Evolutionary conservation across 2,329 filamentous ascomycete genomes (phyloP).

Genomic region (Ophiostoma sp.): DNA sequence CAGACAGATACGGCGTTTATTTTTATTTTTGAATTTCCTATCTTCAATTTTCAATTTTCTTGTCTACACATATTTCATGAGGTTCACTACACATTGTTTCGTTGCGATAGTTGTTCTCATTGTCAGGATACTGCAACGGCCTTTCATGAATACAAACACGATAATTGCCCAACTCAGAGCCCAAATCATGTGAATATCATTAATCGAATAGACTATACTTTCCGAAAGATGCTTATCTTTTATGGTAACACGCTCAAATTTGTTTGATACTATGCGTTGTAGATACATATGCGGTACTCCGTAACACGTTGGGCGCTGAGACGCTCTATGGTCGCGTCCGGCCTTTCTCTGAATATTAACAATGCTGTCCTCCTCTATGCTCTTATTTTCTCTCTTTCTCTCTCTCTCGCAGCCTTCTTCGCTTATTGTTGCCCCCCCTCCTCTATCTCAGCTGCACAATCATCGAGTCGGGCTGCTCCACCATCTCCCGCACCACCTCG

Average conservation of each 20-base stretch:
- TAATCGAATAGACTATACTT: background rate
- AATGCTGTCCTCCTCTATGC: background rate
- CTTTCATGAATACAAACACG: slow-evolving; percentile 10
- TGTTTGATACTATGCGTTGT: slow-evolving; percentile 9
- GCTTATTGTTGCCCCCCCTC: background rate
- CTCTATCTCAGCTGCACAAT: slow-evolving; percentile 71
- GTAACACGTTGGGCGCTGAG: background rate
- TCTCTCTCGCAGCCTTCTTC: background rate
- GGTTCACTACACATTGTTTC: background rate
- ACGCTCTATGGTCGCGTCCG: background rate
- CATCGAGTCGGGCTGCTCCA: slow-evolving; percentile 88
- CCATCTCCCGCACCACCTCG: slow-evolving; percentile 71
- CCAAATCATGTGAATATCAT: background rate
- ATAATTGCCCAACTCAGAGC: background rate
- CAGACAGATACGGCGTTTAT: slow-evolving; percentile 12
- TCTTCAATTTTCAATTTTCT: background rate
- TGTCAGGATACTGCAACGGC: background rate
- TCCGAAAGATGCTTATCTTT: too few relatives aligned
- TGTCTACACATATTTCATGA: background rate
- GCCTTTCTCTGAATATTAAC: background rate
- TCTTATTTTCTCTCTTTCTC: background rate
- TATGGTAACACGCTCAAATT: background rate
- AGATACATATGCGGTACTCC: slow-evolving; percentile 14
- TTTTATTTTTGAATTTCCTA: background rate
- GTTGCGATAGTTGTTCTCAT: background rate